A percentile compares a stretch with the other conserved stretches of the same genome.
phyloP scores from a whole-genome alignment of 1,284 basidiomycete genomes.

The Naganishia liquefaciens region DNA sequence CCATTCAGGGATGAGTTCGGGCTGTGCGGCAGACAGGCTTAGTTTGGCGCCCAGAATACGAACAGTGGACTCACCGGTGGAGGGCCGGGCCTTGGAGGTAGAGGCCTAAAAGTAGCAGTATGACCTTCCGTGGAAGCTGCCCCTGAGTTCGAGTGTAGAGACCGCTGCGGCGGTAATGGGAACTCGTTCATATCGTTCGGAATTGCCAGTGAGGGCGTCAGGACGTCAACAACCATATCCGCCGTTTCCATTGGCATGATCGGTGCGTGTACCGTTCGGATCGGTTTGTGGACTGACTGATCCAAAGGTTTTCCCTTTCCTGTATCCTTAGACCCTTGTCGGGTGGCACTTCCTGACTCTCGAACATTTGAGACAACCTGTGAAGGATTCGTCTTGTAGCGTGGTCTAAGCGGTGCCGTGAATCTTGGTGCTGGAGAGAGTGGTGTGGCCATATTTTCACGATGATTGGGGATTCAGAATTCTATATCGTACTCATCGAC shows the following conservation, averaged over 20 bases:
- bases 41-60: not conserved
- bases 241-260: not conserved
- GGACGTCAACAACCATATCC: conserved; percentile 2
- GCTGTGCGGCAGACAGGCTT: not conserved
- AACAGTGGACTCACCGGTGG: conserved; percentile 17
- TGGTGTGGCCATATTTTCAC: conserved; percentile 9
- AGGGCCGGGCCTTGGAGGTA: conserved; percentile 32
- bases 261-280: not conserved
- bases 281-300: not conserved
- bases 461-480: no score
- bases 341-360: not conserved
- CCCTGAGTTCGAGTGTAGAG: not conserved
- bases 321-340: not conserved
- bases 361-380: not conserved
- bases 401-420: not conserved
- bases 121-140: not conserved
- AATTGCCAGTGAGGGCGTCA: conserved; percentile 12
- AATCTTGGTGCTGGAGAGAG: conserved; percentile 19
- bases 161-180: conserved; percentile 10
- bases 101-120: conserved; percentile 4
- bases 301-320: not conserved
- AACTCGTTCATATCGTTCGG: conserved; percentile 11
- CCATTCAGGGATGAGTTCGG: conserved; percentile 32
- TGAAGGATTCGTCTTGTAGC: conserved; percentile 16
- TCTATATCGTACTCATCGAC: not conserved